A percentile compares a stretch with the other conserved stretches of the same genome.
These are phyloP conservation scores for Spathaspora passalidarum DNA, from an alignment of 805 yeast genomes.

Conservation along the genomic window DNA sequence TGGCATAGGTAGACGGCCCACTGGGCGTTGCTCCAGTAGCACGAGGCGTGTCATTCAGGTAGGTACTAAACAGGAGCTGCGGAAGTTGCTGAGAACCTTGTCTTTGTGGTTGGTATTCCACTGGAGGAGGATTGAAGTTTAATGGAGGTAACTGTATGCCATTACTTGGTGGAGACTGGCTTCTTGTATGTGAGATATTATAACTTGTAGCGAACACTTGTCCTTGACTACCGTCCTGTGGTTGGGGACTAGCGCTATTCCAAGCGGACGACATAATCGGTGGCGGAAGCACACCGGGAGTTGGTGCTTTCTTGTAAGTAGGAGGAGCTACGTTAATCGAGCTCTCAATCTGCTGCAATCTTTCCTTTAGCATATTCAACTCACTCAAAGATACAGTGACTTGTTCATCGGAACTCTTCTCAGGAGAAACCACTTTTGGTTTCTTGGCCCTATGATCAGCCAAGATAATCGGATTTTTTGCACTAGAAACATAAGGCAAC, in stretches of 20 bases:
- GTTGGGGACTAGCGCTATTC: constrained; percentile 1
- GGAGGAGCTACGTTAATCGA: background rate
- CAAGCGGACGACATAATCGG: constrained; percentile 8
- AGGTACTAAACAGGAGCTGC: no score
- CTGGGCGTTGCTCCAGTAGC: no score
- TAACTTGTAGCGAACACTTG: constrained; percentile 3
- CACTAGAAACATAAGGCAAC: constrained; percentile 18
- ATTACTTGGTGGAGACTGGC: background rate
- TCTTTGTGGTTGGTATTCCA: background rate
- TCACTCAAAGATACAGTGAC: constrained; percentile 13
- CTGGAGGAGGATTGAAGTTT: constrained; percentile 3
- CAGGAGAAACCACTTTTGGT: background rate
- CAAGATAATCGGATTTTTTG: constrained; percentile 17
- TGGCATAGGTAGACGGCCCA: no score
- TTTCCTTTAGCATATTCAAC: constrained; percentile 15
- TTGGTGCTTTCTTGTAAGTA: constrained; percentile 1
- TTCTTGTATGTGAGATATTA: constrained; percentile 6
- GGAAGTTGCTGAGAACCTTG: background rate
- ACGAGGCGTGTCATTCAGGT: no score
- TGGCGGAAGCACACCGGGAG: constrained; percentile 8
- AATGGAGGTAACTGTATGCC: constrained; percentile 11
- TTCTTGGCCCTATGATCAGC: background rate
- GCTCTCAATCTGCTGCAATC: constrained; percentile 16
- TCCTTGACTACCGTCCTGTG: background rate
- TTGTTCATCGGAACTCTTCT: constrained; percentile 3